Evolutionary conservation across 2,329 filamentous ascomycete genomes (phyloP).

Genomic region (Raffaelea albimanens): DNA sequence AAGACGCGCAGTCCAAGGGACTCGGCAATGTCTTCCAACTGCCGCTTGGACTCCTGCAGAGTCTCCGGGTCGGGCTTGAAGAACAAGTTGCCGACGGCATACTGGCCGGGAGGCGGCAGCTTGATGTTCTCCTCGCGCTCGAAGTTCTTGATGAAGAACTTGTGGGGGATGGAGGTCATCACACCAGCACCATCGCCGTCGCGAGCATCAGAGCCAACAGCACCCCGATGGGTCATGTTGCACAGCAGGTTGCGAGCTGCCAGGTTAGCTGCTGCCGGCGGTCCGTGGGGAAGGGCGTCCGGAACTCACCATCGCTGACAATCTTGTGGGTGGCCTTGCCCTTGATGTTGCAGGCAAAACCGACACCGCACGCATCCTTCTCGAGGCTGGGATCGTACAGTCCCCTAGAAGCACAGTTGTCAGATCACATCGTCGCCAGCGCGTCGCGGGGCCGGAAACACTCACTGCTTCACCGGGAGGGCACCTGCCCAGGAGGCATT

Average conservation of each 20-base stretch:
- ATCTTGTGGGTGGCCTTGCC: constrained; percentile 97
- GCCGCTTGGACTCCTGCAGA: constrained; percentile 79
- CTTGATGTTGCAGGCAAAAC: constrained; percentile 98
- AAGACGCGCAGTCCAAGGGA: constrained; percentile 80
- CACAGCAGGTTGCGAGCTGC: constrained; percentile 85
- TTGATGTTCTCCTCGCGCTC: constrained; percentile 81
- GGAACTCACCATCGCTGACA: constrained; percentile 79
- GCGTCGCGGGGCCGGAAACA: constrained; percentile 13
- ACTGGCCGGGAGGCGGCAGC: constrained; percentile 81
- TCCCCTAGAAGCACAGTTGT: constrained; percentile 39
- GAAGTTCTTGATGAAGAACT: constrained; percentile 98
- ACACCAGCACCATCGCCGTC: constrained; percentile 98
- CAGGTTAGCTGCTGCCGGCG: constrained; percentile 5
- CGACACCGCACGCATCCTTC: constrained; percentile 99
- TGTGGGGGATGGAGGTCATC: constrained; percentile 98
- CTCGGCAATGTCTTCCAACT: constrained; percentile 90
- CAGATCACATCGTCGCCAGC: neutral
- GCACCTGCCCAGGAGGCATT: constrained; percentile 86
- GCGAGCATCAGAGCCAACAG: constrained; percentile 93
- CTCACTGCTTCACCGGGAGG: constrained; percentile 85
- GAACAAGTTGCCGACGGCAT: constrained; percentile 95
- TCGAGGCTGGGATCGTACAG: constrained; percentile 93
- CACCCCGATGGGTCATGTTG: constrained; percentile 99
- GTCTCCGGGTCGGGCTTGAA: constrained; percentile 94
- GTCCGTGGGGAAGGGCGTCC: neutral